Percentiles rank a stretch among this genome's conserved stretches.
These are phyloP conservation scores for Termitomyces sp. DNA, from an alignment of 768 basidiomycete genomes.

Conservation along the genomic window DNA sequence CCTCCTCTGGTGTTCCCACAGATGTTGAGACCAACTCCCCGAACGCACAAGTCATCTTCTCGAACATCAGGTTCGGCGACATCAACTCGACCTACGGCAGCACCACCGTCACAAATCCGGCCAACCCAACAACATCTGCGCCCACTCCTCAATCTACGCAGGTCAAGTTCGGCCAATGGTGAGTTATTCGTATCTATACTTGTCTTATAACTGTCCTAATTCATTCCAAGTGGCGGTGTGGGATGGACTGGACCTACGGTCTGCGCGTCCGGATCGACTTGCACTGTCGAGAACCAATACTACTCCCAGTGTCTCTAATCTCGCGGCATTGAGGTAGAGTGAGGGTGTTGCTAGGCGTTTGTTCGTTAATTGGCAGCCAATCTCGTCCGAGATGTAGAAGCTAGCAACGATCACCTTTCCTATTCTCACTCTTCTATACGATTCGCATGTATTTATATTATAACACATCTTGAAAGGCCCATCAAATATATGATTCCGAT, in stretches of 20 bases:
- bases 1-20: background rate
- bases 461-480: background rate
- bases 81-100: constrained; percentile 23
- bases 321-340: background rate
- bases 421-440: background rate
- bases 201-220: background rate
- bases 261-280: constrained; percentile 24
- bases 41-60: background rate
- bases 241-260: constrained; percentile 25
- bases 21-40: background rate
- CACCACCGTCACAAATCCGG: constrained; percentile 39
- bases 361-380: background rate
- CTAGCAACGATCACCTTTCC: background rate
- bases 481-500: background rate
- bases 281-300: constrained; percentile 21
- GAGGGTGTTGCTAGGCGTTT: background rate
- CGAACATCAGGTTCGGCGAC: constrained; percentile 1
- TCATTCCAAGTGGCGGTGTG: constrained; percentile 19
- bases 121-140: constrained; percentile 1
- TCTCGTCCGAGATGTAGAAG: background rate
- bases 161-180: constrained; percentile 32
- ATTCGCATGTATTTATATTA: background rate
- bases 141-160: constrained; percentile 21
- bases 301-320: constrained; percentile 28
- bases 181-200: constrained; percentile 3